Base-by-base conservation (phyloP, 306 rosid genomes). In the Pterocarpus santalinus region DNA sequence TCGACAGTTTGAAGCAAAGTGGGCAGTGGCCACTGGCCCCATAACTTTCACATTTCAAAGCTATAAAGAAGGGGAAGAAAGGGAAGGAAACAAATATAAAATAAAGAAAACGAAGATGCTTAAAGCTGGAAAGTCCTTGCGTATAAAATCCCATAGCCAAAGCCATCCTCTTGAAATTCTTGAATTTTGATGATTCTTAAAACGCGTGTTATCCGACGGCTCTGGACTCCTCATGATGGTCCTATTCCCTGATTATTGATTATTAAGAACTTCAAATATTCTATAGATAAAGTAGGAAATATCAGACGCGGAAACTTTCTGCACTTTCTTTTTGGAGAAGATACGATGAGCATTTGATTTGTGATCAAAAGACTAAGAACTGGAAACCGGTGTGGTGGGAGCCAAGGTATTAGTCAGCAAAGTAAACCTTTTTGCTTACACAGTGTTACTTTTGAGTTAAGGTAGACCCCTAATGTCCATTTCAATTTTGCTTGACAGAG, bases 291-390 rank as follows among this genome's bases (percentile, higher is more conserved):
- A 64, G 47, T 14, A 36, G 13, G 47, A 36, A 5, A 7, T 2
- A 35, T 36, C 69, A 35, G 15, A 36, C 49, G 32, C 49, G 47
- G 12, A 65, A 14, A 64, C 46, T 35, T 64, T 60, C 36, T 5
- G 34, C 64, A 4, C 14, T 53, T 53, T 53, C 15, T 3, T 60
- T 60, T 64, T 62, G 67, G 67, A 62, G 38, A 62, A 62, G 67
- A 11, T 33, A 33, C 1, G 7, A 63, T 0, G 14, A 14, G 7
- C 8, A 34, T 5, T 34, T 34, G 6, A 35, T 60, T 60, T 60
- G 65, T 60, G 14, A 60, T 60, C 7, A 0, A 13, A 15, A 4
- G n/a, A 51, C 17, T 51, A 51, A 51, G 57, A 51, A 43, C 6
- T 10, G 1, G 47, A 0, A 5, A 43, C 6, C 9, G 47, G 47